These are phyloP conservation scores for Lactifluus hygrophoroides DNA, from an alignment of 768 basidiomycete genomes.

Conservation along the genomic window DNA sequence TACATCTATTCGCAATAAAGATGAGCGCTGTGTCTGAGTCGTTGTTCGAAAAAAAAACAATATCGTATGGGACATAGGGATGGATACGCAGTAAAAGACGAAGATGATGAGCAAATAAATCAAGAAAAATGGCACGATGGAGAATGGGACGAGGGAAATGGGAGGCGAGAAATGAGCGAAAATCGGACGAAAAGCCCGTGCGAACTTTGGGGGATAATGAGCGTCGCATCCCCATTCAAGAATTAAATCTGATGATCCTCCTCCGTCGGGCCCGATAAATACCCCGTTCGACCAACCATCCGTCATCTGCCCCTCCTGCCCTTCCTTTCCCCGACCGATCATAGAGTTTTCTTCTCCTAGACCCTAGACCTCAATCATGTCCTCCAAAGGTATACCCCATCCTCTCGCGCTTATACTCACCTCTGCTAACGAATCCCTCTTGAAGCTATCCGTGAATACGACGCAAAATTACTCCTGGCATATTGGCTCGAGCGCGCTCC, in stretches of 20 bases:
- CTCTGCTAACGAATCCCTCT: neutral
- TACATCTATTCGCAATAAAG: neutral
- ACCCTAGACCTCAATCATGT: slow-evolving; percentile 11
- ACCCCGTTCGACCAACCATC: neutral
- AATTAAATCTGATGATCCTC: neutral
- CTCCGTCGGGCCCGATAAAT: slow-evolving; percentile 13
- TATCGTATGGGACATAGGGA: too few species aligned
- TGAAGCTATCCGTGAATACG: slow-evolving; percentile 89
- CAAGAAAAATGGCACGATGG: neutral
- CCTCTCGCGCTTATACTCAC: slow-evolving; percentile 9
- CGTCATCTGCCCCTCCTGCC: neutral
- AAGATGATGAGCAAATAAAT: neutral
- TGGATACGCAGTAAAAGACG: too few species aligned
- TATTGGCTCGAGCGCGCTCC: slow-evolving; percentile 96
- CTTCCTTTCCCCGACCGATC: neutral
- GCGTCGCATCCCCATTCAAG: neutral
- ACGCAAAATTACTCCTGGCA: slow-evolving; percentile 94
- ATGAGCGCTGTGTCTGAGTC: slow-evolving; percentile 1
- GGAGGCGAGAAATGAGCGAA: slow-evolving; percentile 9
- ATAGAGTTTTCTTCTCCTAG: slow-evolving; percentile 3
- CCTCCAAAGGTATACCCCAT: slow-evolving; percentile 18
- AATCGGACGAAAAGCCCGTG: slow-evolving; percentile 11
- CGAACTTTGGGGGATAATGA: slow-evolving; percentile 18
- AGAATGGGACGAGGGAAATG: neutral
- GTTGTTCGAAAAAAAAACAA: slow-evolving; percentile 1